Percentiles rank a stretch among this genome's conserved stretches.
phyloP scores from a whole-genome alignment of 495 filamentous ascomycete species.

The Chaetomium fimeti region DNA sequence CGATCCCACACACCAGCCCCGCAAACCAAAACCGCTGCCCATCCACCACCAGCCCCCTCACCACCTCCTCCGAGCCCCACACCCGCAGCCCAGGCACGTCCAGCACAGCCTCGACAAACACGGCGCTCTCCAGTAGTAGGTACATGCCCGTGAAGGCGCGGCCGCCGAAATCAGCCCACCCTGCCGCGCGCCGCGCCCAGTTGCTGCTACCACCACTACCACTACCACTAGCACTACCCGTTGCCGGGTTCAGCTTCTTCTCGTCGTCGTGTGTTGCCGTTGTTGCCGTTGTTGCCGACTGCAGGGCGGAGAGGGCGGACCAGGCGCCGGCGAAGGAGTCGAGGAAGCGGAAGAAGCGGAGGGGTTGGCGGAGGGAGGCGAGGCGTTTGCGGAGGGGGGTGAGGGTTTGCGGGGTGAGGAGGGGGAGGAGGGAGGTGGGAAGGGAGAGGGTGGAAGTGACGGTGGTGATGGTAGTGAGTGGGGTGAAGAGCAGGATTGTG shows the following conservation, averaged over 20 bases:
- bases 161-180: constrained; percentile 41
- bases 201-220: constrained; percentile 6
- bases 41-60: constrained; percentile 42
- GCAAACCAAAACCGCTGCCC: constrained; percentile 67
- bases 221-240: neutral
- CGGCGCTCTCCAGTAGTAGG: constrained; percentile 46
- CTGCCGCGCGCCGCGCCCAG: neutral
- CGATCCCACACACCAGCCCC: constrained; percentile 43
- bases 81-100: constrained; percentile 48
- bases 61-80: constrained; percentile 33
- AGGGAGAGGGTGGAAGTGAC: constrained; percentile 12
- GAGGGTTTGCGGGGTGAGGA: constrained; percentile 23
- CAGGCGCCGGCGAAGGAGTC: constrained; percentile 56
- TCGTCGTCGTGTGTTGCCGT: neutral
- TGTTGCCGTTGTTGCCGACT: neutral
- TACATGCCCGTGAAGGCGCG: constrained; percentile 50
- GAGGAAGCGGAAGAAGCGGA: constrained; percentile 63
- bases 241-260: neutral
- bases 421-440: constrained; percentile 15
- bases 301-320: constrained; percentile 23
- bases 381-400: constrained; percentile 34
- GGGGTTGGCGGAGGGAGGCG: constrained; percentile 52
- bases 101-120: constrained; percentile 42
- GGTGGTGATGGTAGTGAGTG: constrained; percentile 4
- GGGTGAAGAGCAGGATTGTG: constrained; percentile 24